Evolutionary conservation across 2,329 filamentous ascomycete genomes (phyloP).

Genomic region (Arthrobotrys megalospora): DNA sequence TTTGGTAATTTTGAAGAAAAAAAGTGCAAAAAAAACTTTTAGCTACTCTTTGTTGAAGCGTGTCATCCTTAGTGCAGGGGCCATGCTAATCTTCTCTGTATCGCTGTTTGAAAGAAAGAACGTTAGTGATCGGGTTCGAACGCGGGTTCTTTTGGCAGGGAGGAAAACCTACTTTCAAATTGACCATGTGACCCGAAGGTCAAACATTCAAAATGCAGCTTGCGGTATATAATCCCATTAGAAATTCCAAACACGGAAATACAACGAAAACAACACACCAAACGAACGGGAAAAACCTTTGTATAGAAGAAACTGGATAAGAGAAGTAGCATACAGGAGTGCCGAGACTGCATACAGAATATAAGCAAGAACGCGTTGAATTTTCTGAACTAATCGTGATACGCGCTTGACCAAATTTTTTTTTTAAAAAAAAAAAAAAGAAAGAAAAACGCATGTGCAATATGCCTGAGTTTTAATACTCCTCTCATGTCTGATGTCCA

Average conservation of each 20-base stretch:
- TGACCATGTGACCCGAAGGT: slow-evolving; percentile 61
- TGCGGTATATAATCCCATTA: slow-evolving; percentile 26
- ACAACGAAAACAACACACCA: slow-evolving; percentile 14
- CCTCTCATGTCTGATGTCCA: no score
- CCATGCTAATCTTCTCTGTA: slow-evolving; percentile 87
- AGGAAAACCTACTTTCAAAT: slow-evolving; percentile 59
- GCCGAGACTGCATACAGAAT: no score
- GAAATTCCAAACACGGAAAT: slow-evolving; percentile 4
- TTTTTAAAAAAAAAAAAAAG: no score
- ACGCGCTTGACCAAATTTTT: no score
- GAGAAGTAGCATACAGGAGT: no score
- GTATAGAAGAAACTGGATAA: no score
- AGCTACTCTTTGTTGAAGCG: slow-evolving; percentile 79
- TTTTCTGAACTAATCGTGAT: no score
- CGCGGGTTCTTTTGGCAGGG: slow-evolving; percentile 25
- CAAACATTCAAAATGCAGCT: slow-evolving; percentile 24
- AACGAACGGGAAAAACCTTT: no score
- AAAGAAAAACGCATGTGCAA: no score
- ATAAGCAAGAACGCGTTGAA: no score
- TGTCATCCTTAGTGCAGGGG: slow-evolving; percentile 95
- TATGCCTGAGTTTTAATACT: no score
- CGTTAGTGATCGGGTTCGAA: slow-evolving; percentile 55
- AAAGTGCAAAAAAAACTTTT: slow-evolving; percentile 60
- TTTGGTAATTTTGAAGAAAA: no score
- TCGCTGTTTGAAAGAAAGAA: slow-evolving; percentile 66